These are phyloP conservation scores for Lathyrus tuberosus DNA, from an alignment of 306 rosid species.

Conservation along the genomic window DNA sequence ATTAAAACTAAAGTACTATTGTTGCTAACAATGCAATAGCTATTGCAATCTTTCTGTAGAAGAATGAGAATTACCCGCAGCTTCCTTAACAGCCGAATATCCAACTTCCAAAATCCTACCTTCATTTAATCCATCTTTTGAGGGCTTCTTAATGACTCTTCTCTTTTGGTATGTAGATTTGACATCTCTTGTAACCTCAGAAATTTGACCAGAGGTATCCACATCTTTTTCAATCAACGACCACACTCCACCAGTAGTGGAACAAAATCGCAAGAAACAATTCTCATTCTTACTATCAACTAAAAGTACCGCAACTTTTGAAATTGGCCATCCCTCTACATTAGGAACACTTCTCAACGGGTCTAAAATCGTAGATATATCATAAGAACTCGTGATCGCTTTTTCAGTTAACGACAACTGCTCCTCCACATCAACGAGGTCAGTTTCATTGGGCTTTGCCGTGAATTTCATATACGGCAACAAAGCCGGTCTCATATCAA, in stretches of 20 bases:
- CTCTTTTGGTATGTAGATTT: slow-evolving; percentile 42
- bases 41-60: slow-evolving; percentile 6
- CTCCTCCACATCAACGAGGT: slow-evolving; percentile 52
- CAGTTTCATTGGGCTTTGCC: slow-evolving; percentile 45
- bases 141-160: slow-evolving; percentile 50
- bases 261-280: slow-evolving; percentile 54
- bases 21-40: slow-evolving; percentile 18
- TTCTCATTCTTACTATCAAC: slow-evolving; percentile 57
- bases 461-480: slow-evolving; percentile 57
- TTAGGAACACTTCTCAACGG: slow-evolving; percentile 57
- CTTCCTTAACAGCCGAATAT: slow-evolving; percentile 65
- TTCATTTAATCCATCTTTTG: slow-evolving; percentile 45
- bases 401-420: slow-evolving; percentile 66
- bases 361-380: slow-evolving; percentile 54
- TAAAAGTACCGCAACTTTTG: slow-evolving; percentile 73
- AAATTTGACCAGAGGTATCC: slow-evolving; percentile 41
- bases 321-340: slow-evolving; percentile 68
- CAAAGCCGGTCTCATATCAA: slow-evolving; percentile 60
- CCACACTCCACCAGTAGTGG: slow-evolving; percentile 72
- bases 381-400: slow-evolving; percentile 62
- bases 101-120: slow-evolving; percentile 58
- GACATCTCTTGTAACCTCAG: slow-evolving; percentile 39
- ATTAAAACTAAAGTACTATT: background rate
- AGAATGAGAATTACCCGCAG: slow-evolving; percentile 57
- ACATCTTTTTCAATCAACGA: slow-evolving; percentile 67